Evolutionary conservation across 1,284 basidiomycete species (phyloP), one percentile per base, ranked within the genome.

Genomic region (Acaromyces ingoldii): DNA sequence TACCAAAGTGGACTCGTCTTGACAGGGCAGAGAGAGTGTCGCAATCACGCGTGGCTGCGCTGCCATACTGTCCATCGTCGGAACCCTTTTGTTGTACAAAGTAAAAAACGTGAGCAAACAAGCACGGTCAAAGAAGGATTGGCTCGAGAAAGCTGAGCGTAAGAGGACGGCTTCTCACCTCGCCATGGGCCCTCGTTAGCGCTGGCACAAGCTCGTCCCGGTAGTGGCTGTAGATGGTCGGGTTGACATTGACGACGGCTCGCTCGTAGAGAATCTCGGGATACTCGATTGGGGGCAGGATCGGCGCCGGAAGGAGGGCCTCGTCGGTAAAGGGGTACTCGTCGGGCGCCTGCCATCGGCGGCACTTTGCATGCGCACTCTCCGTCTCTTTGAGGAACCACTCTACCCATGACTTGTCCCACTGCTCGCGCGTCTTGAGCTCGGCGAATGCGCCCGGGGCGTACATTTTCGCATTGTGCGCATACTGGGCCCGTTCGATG

Each of bases 311-410:
- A 21, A 98, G 85, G 60, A 84, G 79, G n/a, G 78, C 72, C 13
- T 78, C 63, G 2, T 81, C 77, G 4, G 89, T 90, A 81, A 97
- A 99, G 0, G 95, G 90, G 73, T 95, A 91, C 80, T 99, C 95
- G 75, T 99, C 95, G 25, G 93, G 95, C 42, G 64, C 57, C 13
- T 57, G 33, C 62, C 60, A 67, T 24, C 64, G 37, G n/a, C 64
- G 49, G 3, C 55, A 54, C 40, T 65, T 65, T 6, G 60, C 91
- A 78, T 98, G 93, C 76, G 93, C 91, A 1, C 81, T 81, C 79
- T 99, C 95, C 0, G 82, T 96, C 78, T 97, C 92, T 67, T 86
- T 86, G 76, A 99, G 79, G 78, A 98, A 91, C 95, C 95, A 99
- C 53, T 93, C 88, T 1, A 98, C 80, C 91, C 91, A 97, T 56